Percentiles rank a stretch among this genome's conserved stretches.
Conservation (phyloP, 495 filamentous ascomycete genomes). For the Lophium mytilinum region DNA sequence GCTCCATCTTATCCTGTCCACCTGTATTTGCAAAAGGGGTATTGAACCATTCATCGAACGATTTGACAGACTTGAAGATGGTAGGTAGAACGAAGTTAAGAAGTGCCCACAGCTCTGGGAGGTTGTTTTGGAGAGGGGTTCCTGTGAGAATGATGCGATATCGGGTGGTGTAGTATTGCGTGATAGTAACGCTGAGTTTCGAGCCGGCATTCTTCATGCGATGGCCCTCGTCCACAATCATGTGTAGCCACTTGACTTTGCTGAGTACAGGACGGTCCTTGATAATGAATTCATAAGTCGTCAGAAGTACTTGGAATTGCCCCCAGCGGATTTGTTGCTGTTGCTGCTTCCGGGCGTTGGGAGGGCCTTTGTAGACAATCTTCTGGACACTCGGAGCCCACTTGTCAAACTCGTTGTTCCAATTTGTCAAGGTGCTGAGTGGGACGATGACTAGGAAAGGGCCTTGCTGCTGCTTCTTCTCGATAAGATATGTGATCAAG, state of each 20-base stretch:
- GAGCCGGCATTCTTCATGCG: conserved; percentile 99
- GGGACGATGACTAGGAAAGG: conserved; percentile 96
- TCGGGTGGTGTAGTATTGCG: conserved; percentile 86
- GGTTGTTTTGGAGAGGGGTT: conserved; percentile 94
- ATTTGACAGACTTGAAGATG: conserved; percentile 99
- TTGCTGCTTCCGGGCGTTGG: conserved; percentile 77
- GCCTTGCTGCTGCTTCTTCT: conserved; percentile 85
- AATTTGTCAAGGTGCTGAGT: conserved; percentile 88
- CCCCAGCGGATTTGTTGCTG: conserved; percentile 91
- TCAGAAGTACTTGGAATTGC: conserved; percentile 90
- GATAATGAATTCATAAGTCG: conserved; percentile 99
- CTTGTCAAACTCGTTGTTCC: conserved; percentile 97
- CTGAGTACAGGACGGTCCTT: conserved; percentile 89
- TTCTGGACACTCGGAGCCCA: conserved; percentile 84
- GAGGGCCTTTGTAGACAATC: conserved; percentile 95
- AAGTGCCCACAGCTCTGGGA: conserved; percentile 92
- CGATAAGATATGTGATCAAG: conserved; percentile 92
- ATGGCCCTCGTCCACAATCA: conserved; percentile 99
- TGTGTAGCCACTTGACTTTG: conserved; percentile 98
- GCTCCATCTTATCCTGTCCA: conserved; percentile 94
- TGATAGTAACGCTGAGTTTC: conserved; percentile 89
- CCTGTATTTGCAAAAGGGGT: conserved; percentile 98
- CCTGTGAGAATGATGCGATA: conserved; percentile 96
- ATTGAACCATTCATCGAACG: conserved; percentile 99
- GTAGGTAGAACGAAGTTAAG: conserved; percentile 97